These are phyloP conservation scores for Leccinum variabile DNA, from an alignment of 1,284 basidiomycete species.

Conservation along the genomic window DNA sequence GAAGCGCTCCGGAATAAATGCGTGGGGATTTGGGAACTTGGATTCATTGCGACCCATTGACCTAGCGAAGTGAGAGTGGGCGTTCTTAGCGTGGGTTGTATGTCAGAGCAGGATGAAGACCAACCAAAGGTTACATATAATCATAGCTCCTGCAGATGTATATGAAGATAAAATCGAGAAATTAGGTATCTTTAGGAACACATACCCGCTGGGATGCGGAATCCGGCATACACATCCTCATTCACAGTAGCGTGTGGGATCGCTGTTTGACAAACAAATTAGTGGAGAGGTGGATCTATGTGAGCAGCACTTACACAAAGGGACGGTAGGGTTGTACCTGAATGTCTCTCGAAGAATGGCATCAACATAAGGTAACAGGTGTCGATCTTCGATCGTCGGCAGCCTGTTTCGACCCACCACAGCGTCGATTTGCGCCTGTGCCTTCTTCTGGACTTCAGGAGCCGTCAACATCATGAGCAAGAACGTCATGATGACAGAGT, in stretches of 20 bases:
- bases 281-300: not conserved
- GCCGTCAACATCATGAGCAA: slow-evolving; percentile 15
- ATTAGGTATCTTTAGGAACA: not conserved
- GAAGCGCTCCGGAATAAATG: slow-evolving; percentile 30
- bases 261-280: slow-evolving; percentile 9
- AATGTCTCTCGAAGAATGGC: slow-evolving; percentile 19
- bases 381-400: slow-evolving; percentile 12
- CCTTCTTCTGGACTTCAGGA: slow-evolving; percentile 12
- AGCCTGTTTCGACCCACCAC: slow-evolving; percentile 10
- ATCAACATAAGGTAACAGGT: slow-evolving; percentile 15
- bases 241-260: slow-evolving; percentile 22
- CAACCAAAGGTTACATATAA: slow-evolving; percentile 28
- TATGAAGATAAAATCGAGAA: not conserved
- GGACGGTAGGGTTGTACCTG: slow-evolving; percentile 9
- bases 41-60: slow-evolving; percentile 24
- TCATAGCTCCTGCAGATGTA: slow-evolving; percentile 13
- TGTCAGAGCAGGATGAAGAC: not conserved
- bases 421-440: slow-evolving; percentile 19
- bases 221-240: slow-evolving; percentile 28
- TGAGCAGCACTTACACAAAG: slow-evolving; percentile 8
- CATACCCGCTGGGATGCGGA: slow-evolving; percentile 25
- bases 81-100: not conserved
- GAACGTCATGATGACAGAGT: slow-evolving; percentile 28
- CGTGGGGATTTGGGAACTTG: slow-evolving; percentile 20
- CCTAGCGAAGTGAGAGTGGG: slow-evolving; percentile 9